These are phyloP conservation scores for Fusarium napiforme DNA, from an alignment of 2,329 filamentous ascomycete genomes.

Conservation along the genomic window DNA sequence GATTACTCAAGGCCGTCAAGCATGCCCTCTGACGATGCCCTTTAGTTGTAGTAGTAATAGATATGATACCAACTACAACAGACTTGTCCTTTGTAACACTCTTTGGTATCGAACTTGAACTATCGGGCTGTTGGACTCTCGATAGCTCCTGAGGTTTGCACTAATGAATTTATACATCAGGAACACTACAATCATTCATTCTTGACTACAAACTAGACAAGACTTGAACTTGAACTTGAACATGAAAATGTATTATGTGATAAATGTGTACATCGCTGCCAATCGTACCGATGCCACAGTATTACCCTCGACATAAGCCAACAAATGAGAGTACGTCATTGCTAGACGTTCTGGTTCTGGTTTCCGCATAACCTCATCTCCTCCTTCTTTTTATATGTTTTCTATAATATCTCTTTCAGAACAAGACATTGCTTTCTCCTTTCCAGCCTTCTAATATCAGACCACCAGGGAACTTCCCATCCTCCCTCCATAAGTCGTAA, in stretches of 20 bases:
- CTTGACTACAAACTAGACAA: not conserved
- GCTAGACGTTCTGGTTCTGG: slow-evolving; percentile 31
- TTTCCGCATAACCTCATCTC: slow-evolving; percentile 25
- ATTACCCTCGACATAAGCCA: slow-evolving; percentile 26
- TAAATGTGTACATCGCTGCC: slow-evolving; percentile 26
- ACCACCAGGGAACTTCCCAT: slow-evolving; percentile 8
- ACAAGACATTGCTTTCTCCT: slow-evolving; percentile 7
- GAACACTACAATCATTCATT: not conserved
- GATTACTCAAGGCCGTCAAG: slow-evolving; percentile 37
- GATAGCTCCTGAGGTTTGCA: not conserved
- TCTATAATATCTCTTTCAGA: slow-evolving; percentile 12
- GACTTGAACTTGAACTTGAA: slow-evolving; percentile 26
- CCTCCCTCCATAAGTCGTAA: slow-evolving; percentile 43
- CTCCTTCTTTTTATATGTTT: slow-evolving; percentile 30
- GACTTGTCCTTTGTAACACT: not conserved
- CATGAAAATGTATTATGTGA: slow-evolving; percentile 40
- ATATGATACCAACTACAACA: slow-evolving; percentile 38
- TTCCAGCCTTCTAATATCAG: slow-evolving; percentile 19
- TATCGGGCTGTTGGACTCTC: not conserved
- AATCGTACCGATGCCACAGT: slow-evolving; percentile 25
- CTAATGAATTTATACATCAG: not conserved
- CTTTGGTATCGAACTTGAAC: not conserved
- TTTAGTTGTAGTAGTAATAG: slow-evolving; percentile 47
- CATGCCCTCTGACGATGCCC: slow-evolving; percentile 32
- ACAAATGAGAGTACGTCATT: slow-evolving; percentile 44